Evolutionary conservation across 2,329 filamentous ascomycete species (phyloP), one percentile per base, ranked within the genome.

Genomic region (Arthrinium puccinioides): DNA sequence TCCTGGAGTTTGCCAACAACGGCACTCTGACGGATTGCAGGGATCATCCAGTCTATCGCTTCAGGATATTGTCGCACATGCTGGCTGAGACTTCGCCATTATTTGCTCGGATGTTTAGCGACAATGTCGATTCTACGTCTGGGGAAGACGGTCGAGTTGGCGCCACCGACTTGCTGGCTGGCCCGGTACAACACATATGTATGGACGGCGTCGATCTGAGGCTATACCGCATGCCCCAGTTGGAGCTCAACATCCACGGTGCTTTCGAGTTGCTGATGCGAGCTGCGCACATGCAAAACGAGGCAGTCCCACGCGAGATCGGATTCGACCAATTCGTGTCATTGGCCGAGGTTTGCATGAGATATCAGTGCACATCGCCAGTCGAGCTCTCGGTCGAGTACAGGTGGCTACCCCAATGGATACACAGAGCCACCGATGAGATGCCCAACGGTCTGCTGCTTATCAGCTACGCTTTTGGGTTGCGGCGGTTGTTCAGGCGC

Each of bases 381-480:
- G 49, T 76, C 0, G 70, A 74, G 41, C 43, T 68, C 5, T 48
- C 65, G 7, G 70, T 75, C 5, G 69, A 74, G 42, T 64, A 71
- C 42, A 47, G 58, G 25, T 76, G 72, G 71, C 46, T 76, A 14
- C 69, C 69, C 2, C 61, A 68, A 29, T 75, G 70, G 71, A 59
- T 69, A 47, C 63, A 69, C 42, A 60, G 59, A 38, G 64, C 63
- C 2, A 62, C 59, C 1, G 65, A 70, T n/a, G 61, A 66, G 28
- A 67, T 69, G 59, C 61, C 68, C 0, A 68, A 69, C 28, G 72
- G 66, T 0, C 59, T 74, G 2, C 48, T 76, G 34, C 54, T 73
- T 13, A 72, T 76, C 32, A 69, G 66, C 44, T 76, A 72, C 44
- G 67, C 65, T 0, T 76, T 75, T 50, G 70, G 72, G 4, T 47